Evolutionary conservation across 331 rosid species (phyloP), one percentile per base, ranked within the genome.

Genomic region (Phaseolus coccineus): DNA sequence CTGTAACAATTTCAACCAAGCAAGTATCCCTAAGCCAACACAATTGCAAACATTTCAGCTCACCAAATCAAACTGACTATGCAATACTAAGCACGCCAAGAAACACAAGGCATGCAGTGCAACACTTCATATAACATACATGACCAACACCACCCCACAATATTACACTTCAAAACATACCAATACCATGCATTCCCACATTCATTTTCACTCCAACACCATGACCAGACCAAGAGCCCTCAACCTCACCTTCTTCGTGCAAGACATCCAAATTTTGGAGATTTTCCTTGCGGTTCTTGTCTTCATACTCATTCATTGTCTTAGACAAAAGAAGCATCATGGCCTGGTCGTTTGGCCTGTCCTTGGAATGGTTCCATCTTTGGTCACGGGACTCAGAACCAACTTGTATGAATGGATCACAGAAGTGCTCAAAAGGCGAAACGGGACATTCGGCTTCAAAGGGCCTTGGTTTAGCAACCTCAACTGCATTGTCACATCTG

Each of bases 361-460:
- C 13, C 74, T 95, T 42, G 97, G 97, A 2, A 93, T 93, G 99
- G 73, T 92, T 28, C 99, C 99, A n/a, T 89, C 99, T 33, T 35
- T 95, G 81, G 27, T 85, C 28, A 2, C 64, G 0, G 93, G 84
- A 25, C 72, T 86, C 4, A 86, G 76, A 24, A 53, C 77, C 24
- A 88, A 93, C 74, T 0, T 83, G 16, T 95, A 92, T 42, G 97
- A 93, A 30, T 95, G 99, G 97, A 28, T 95, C 4, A 52, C 94
- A 0, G 83, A 87, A 0, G 70, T 89, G 1, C 86, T 91, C 3
- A 52, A 14, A 44, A 25, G 44, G 3, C 91, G 87, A 65, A 91
- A 88, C 42, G 91, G 94, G 0, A 91, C 97, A 2, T 95, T 95
- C 50, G 15, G 16, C 5, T 92, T 95, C 88, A 82, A 78, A 66